These are phyloP conservation scores for Rhododendron ovatum DNA, from an alignment of 148 eudicot genomes.

Conservation along the genomic window DNA sequence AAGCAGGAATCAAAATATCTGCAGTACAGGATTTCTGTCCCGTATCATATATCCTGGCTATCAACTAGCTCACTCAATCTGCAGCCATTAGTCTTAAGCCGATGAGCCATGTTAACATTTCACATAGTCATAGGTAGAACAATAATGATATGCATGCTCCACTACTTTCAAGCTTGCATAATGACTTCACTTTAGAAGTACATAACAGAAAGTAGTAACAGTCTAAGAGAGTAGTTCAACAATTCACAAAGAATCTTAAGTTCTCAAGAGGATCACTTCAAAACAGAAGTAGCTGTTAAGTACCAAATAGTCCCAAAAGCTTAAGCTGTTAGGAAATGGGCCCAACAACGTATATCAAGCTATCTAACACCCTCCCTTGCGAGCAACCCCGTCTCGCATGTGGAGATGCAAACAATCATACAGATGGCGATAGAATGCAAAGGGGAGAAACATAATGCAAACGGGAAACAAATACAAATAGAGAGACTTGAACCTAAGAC, in stretches of 20 bases:
- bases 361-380: too few species aligned
- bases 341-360: too few species aligned
- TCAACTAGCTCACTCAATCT: background rate
- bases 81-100: background rate
- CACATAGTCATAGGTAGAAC: background rate
- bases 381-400: too few species aligned
- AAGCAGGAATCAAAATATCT: background rate
- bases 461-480: too few species aligned
- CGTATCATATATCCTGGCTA: background rate
- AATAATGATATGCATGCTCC: background rate
- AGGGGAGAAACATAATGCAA: too few species aligned
- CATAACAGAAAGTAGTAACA: background rate
- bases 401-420: too few species aligned
- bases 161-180: background rate
- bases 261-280: background rate
- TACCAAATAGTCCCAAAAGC: too few species aligned
- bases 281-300: background rate
- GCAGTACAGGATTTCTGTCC: background rate
- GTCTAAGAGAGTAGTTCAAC: background rate
- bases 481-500: too few species aligned
- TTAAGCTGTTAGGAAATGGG: too few species aligned
- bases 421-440: too few species aligned
- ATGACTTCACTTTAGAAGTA: background rate
- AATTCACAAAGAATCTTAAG: background rate
- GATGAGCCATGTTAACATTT: background rate